These are phyloP conservation scores for Aspergillus texensis DNA, from an alignment of 2,329 filamentous ascomycete species.

Conservation along the genomic window DNA sequence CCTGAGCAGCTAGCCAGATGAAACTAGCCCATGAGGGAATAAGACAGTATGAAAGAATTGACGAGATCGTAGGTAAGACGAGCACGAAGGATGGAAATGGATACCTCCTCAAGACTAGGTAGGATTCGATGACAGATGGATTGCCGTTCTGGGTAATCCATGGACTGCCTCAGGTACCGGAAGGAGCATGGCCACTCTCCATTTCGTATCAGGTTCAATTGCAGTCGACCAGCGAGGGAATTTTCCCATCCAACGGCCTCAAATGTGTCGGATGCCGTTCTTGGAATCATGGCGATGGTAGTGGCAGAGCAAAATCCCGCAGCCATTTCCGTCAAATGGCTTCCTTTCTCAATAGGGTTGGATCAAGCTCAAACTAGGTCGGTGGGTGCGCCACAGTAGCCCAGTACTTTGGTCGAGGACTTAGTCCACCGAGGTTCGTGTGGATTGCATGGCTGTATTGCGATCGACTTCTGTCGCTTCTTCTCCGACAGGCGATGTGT, in stretches of 20 bases:
- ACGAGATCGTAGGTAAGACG: no score
- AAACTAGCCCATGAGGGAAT: not conserved
- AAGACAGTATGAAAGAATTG: not conserved
- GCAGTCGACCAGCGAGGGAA: not conserved
- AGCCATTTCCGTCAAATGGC: conserved; percentile 1
- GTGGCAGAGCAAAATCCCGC: conserved; percentile 2
- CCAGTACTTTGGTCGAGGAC: not conserved
- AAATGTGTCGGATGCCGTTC: no score
- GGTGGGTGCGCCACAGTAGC: not conserved
- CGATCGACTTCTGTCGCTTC: not conserved
- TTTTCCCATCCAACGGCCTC: not conserved
- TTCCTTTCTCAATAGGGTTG: not conserved
- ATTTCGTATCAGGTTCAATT: not conserved
- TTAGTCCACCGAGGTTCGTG: not conserved
- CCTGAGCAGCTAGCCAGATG: not conserved
- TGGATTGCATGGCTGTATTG: not conserved
- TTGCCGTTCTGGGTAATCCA: not conserved
- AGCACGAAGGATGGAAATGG: not conserved
- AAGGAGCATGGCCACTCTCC: not conserved
- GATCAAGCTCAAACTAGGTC: conserved; percentile 4
- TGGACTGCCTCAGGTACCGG: not conserved
- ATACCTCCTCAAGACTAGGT: not conserved
- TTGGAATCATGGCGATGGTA: not conserved
- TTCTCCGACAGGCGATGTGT: not conserved
- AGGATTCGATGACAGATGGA: not conserved